These are phyloP conservation scores for Hirschfeldia incana DNA, from an alignment of 345 rosid species.

Conservation along the genomic window DNA sequence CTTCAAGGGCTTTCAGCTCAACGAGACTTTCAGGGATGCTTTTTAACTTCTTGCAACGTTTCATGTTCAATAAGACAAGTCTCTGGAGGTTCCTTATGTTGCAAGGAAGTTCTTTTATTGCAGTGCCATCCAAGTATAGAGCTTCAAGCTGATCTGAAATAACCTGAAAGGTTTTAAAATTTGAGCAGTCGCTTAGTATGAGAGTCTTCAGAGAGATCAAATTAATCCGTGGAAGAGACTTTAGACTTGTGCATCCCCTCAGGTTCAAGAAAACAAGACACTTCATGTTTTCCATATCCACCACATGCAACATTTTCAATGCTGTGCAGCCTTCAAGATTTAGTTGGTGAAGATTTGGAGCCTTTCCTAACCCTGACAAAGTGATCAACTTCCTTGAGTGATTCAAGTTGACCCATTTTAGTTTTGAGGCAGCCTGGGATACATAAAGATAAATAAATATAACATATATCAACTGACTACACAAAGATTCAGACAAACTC, in stretches of 20 bases:
- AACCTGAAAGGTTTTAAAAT: not conserved
- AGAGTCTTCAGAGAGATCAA: slow-evolving; percentile 4
- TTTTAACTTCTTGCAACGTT: slow-evolving; percentile 27
- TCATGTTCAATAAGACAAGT: slow-evolving; percentile 20
- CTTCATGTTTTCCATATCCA: slow-evolving; percentile 10
- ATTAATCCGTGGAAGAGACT: not conserved
- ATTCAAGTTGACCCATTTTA: slow-evolving; percentile 25
- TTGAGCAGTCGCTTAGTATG: slow-evolving; percentile 29
- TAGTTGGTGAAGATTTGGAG: slow-evolving; percentile 26
- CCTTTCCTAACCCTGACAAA: slow-evolving; percentile 27
- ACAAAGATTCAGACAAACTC: not conserved
- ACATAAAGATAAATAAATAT: not conserved
- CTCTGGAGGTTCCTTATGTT: not conserved
- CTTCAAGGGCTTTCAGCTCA: slow-evolving; percentile 6
- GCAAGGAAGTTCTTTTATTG: slow-evolving; percentile 22
- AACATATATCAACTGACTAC: not conserved
- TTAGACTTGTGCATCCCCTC: slow-evolving; percentile 22
- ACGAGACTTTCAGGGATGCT: slow-evolving; percentile 4
- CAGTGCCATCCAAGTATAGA: slow-evolving; percentile 24
- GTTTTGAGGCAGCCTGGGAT: slow-evolving; percentile 22
- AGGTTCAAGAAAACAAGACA: slow-evolving; percentile 11
- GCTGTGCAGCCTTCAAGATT: slow-evolving; percentile 28
- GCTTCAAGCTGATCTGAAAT: slow-evolving; percentile 6
- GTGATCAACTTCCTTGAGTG: slow-evolving; percentile 22
- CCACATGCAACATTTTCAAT: not conserved